phyloP scores from a whole-genome alignment of 2,329 filamentous ascomycete species.

The Fusarium sp. region DNA sequence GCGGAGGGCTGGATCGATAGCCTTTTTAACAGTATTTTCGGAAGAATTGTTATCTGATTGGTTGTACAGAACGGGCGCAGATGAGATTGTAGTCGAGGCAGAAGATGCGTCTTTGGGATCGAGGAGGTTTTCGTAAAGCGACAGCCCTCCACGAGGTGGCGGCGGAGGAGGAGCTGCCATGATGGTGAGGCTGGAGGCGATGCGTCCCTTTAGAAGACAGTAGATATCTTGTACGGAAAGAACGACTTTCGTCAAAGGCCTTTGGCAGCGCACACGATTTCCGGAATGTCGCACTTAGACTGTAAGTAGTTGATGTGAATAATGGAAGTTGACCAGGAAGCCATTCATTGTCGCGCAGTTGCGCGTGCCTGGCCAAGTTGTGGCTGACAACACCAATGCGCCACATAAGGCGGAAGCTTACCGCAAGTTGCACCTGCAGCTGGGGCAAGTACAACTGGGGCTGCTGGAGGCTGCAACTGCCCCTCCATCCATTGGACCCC shows the following conservation, averaged over 20 bases:
- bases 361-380: not conserved
- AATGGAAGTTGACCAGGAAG: not conserved
- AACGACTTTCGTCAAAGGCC: not conserved
- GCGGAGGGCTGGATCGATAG: constrained; percentile 72
- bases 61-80: constrained; percentile 79
- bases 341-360: not conserved
- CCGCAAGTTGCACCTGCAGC: not conserved
- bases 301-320: not conserved
- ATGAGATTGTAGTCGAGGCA: constrained; percentile 75
- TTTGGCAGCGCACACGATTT: not conserved
- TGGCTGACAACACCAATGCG: constrained; percentile 23
- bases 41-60: constrained; percentile 59
- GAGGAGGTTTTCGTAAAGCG: constrained; percentile 87
- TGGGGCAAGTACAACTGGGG: not conserved
- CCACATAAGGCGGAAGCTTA: constrained; percentile 46
- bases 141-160: constrained; percentile 65
- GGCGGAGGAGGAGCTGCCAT: constrained; percentile 51
- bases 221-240: not conserved
- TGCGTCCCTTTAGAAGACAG: not conserved
- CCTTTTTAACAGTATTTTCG: constrained; percentile 70
- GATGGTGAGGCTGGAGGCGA: constrained; percentile 7
- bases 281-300: not conserved
- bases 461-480: constrained; percentile 34
- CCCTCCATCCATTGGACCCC: constrained; percentile 49
- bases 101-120: constrained; percentile 65